Base-by-base conservation (phyloP, 2,329 filamentous ascomycete genomes). In the Colletotrichum eremochloae region DNA sequence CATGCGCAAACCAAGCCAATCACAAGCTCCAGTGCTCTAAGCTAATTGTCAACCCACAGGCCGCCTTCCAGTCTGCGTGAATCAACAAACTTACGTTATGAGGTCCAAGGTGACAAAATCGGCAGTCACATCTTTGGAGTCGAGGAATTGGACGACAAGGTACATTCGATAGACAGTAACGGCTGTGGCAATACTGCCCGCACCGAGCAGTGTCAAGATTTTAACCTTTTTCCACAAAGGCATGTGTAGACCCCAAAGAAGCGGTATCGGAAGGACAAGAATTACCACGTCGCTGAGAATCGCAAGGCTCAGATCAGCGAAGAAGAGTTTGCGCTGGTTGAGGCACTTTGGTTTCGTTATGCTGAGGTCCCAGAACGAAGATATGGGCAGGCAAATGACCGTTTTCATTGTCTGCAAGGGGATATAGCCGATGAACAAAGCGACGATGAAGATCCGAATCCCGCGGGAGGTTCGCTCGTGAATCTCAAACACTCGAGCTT, bases 251-350 rank as follows among this genome's bases (percentile, higher is more conserved):
- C 72, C 75, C 78, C 77, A 80, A 1, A 77, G 77, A 57, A 82
- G 68, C 0, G 79, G 76, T 11, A 82, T 74, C 3, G 81, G 81
- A 7, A 83, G 64, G 11, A 81, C 18, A 36, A 83, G 74, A 24
- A 82, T 80, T 48, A 80, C 75, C 33, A 79, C 67, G 66, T 82
- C 81, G 31, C 79, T 81, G 7, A 81, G 46, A 18, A 80, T 77
- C 53, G 78, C 79, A 15, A 81, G 69, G 15, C 76, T 72, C 1
- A 79, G 76, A 53, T 82, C 81, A 12, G 78, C 76, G 4, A 79
- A 75, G 68, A 82, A 83, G 7, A 83, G 57, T 33, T 76, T 76
- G 6, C 75, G 68, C 53, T 81, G 77, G 24, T 81, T 75, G 24
- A 83, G 74, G 67, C 81, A 83, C 58, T 44, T 60, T 9, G 69